These are phyloP conservation scores for Radiomyces spectabilis DNA, from an alignment of 192 early-diverging fungal genomes.

Conservation along the genomic window DNA sequence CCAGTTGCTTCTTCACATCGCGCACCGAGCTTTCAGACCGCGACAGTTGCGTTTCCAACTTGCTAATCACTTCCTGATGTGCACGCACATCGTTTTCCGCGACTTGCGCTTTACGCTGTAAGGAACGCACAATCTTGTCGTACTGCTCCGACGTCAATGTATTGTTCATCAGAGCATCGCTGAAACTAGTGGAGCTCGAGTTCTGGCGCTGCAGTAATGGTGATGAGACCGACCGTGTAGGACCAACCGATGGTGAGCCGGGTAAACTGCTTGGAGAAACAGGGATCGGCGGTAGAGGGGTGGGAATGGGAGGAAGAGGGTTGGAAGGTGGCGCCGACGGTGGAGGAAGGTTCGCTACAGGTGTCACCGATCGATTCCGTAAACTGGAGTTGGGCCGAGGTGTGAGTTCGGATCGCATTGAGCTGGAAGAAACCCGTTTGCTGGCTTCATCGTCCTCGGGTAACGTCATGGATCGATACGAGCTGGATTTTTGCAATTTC, in stretches of 20 bases:
- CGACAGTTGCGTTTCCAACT: conserved; percentile 36
- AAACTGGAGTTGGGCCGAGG: neutral
- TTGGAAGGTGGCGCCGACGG: conserved; percentile 20
- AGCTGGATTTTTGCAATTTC: conserved; percentile 8
- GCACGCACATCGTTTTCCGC: conserved; percentile 26
- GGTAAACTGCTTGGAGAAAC: neutral
- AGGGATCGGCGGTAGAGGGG: conserved; percentile 7
- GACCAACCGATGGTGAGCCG: conserved; percentile 1
- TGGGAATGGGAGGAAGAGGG: conserved; percentile 24
- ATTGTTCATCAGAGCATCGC: conserved; percentile 5
- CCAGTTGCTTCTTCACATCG: conserved; percentile 27
- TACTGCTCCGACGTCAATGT: conserved; percentile 13
- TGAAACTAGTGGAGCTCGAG: conserved; percentile 3
- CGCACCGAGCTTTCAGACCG: conserved; percentile 36
- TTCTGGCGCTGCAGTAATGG: conserved; percentile 7
- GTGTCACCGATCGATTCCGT: neutral
- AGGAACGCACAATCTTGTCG: conserved; percentile 17
- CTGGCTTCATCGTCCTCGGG: neutral
- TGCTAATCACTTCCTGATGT: conserved; percentile 33
- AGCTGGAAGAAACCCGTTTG: neutral
- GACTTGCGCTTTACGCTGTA: conserved; percentile 19
- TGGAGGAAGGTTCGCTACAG: conserved; percentile 7
- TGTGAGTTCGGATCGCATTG: conserved; percentile 2
- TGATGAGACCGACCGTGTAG: neutral
- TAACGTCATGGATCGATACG: conserved; percentile 1